phyloP scores from a whole-genome alignment of 139 green algal species.

The Closterium sp. region DNA sequence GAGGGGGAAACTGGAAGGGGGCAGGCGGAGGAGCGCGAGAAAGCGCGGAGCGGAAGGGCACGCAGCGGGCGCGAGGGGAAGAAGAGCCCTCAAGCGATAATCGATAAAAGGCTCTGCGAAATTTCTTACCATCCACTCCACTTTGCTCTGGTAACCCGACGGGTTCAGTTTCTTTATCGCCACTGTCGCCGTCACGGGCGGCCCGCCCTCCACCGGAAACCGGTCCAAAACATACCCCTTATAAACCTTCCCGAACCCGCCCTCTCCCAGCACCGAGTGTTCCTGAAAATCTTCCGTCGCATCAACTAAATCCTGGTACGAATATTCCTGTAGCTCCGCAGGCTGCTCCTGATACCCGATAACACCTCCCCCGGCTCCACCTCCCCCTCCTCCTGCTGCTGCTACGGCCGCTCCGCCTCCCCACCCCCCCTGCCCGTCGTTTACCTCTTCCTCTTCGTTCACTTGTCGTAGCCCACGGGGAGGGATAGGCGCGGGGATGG shows the following conservation, averaged over 20 bases:
- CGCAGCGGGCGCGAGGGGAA: background rate
- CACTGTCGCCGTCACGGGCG: background rate
- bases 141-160: constrained; percentile 15
- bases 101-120: background rate
- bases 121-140: constrained; percentile 2
- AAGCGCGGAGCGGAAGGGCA: no score
- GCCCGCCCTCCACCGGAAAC: background rate
- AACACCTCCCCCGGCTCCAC: background rate
- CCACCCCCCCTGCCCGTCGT: background rate
- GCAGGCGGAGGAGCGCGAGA: background rate
- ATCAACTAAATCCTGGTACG: constrained; percentile 19
- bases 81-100: background rate
- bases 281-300: constrained; percentile 28
- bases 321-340: constrained; percentile 1
- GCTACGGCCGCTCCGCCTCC: background rate
- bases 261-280: constrained; percentile 7
- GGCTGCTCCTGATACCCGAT: background rate
- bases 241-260: constrained; percentile 35
- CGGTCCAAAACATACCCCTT: constrained; percentile 6
- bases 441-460: background rate
- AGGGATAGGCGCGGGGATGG: background rate
- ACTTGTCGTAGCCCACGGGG: background rate
- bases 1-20: background rate
- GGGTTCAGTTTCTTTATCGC: background rate
- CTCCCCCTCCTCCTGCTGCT: no score